phyloP scores from a whole-genome alignment of 805 yeast species.

The Candida pini region DNA sequence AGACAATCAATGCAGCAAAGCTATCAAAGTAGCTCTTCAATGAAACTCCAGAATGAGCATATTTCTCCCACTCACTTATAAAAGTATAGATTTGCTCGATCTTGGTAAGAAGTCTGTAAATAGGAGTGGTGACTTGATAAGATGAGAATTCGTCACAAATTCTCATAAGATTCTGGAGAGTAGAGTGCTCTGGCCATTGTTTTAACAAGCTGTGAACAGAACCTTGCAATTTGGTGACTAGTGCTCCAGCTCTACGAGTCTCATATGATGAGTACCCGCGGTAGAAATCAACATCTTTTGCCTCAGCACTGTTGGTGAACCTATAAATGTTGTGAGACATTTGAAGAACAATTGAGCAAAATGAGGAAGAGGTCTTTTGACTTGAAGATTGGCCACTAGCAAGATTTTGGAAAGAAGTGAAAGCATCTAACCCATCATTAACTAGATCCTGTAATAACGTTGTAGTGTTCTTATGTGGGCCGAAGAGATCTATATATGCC shows the following conservation, averaged over 20 bases:
- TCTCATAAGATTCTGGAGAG: constrained; percentile 60
- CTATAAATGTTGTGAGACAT: constrained; percentile 29
- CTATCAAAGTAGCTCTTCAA: constrained; percentile 49
- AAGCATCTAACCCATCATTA: constrained; percentile 34
- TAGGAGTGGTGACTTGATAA: constrained; percentile 61
- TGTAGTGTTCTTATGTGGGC: constrained; percentile 9
- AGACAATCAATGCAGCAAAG: constrained; percentile 64
- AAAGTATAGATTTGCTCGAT: constrained; percentile 81
- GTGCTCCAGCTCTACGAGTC: constrained; percentile 49
- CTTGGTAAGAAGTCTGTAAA: constrained; percentile 73
- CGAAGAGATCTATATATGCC: constrained; percentile 41
- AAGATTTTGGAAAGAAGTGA: constrained; percentile 24
- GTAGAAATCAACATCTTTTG: constrained; percentile 52
- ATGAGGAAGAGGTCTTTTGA: constrained; percentile 22
- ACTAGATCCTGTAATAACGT: constrained; percentile 27
- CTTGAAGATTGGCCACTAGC: constrained; percentile 18
- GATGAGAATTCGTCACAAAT: constrained; percentile 61
- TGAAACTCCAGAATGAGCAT: constrained; percentile 75
- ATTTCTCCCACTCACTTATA: constrained; percentile 89
- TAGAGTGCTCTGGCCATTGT: constrained; percentile 95
- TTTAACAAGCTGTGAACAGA: constrained; percentile 42
- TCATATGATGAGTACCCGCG: constrained; percentile 56
- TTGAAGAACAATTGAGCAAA: constrained; percentile 32
- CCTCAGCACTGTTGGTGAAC: constrained; percentile 18
- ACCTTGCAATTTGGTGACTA: constrained; percentile 40